phyloP scores from a whole-genome alignment of 371 early-diverging fungal genomes.

The Syncephalastrum racemosum region DNA sequence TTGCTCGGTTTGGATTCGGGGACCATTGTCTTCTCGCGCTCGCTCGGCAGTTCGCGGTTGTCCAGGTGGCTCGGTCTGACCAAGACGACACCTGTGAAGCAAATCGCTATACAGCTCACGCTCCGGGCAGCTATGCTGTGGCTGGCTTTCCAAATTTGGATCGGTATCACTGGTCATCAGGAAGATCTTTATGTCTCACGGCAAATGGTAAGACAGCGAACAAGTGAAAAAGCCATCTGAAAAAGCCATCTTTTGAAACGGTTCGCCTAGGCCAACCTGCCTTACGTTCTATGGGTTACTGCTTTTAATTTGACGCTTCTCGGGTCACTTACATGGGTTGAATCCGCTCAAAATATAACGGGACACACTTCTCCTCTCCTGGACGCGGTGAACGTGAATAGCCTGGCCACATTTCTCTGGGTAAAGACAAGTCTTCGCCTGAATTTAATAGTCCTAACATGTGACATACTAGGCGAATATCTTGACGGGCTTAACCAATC shows the following conservation, averaged over 20 bases:
- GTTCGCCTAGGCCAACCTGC: constrained; percentile 64
- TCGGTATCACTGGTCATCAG: constrained; percentile 14
- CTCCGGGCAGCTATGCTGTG: constrained; percentile 20
- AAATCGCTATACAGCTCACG: constrained; percentile 15
- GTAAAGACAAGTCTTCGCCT: constrained; percentile 37
- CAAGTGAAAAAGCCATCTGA: background rate
- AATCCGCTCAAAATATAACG: constrained; percentile 24
- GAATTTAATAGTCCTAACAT: background rate
- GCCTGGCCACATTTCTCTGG: constrained; percentile 80
- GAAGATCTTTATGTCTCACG: constrained; percentile 54
- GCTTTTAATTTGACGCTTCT: constrained; percentile 66
- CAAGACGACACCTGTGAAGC: constrained; percentile 3
- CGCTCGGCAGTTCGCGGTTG: constrained; percentile 4
- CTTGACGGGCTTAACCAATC: constrained; percentile 21
- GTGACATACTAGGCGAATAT: constrained; percentile 18
- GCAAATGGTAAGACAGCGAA: constrained; percentile 54
- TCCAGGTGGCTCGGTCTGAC: constrained; percentile 2
- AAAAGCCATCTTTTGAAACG: background rate
- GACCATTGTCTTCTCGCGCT: constrained; percentile 22
- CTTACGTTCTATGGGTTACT: constrained; percentile 75
- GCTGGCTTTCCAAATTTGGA: constrained; percentile 35
- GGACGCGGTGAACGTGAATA: constrained; percentile 76
- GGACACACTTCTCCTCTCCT: constrained; percentile 56
- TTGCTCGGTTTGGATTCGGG: constrained; percentile 72
- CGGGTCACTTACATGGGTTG: constrained; percentile 53